phyloP scores from a whole-genome alignment of 495 filamentous ascomycete species.

The Penicillium waksmanii region DNA sequence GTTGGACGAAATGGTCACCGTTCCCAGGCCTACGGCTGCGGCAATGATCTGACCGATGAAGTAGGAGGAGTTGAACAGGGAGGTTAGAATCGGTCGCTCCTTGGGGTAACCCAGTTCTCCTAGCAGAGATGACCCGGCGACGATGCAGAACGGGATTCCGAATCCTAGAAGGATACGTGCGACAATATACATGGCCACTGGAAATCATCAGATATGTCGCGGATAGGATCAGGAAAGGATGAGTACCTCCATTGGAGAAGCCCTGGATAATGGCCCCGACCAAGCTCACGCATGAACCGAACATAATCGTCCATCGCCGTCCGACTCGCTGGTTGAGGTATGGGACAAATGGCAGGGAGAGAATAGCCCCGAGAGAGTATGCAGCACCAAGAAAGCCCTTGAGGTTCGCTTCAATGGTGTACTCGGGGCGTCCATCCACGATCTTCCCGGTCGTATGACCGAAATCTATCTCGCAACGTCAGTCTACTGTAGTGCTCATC shows the following conservation, averaged over 20 bases:
- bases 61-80: constrained; percentile 68
- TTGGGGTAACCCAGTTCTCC: constrained; percentile 70
- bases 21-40: constrained; percentile 60
- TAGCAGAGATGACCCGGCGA: constrained; percentile 65
- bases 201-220: neutral
- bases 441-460: neutral
- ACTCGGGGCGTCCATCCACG: constrained; percentile 9
- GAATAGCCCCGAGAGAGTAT: constrained; percentile 49
- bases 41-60: constrained; percentile 66
- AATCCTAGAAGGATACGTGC: constrained; percentile 68
- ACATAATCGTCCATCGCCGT: constrained; percentile 60
- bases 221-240: neutral
- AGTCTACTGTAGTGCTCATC: neutral
- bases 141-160: constrained; percentile 66
- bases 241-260: constrained; percentile 31
- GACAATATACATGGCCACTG: constrained; percentile 64
- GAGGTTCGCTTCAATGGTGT: constrained; percentile 27
- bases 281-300: constrained; percentile 61
- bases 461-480: neutral
- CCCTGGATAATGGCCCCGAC: constrained; percentile 62
- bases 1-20: constrained; percentile 54
- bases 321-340: constrained; percentile 59
- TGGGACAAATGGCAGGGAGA: constrained; percentile 63
- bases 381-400: constrained; percentile 35
- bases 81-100: constrained; percentile 66